Evolutionary conservation across 768 basidiomycete species (phyloP), one percentile per base, ranked within the genome.

Genomic region (Mrakia gelida): DNA sequence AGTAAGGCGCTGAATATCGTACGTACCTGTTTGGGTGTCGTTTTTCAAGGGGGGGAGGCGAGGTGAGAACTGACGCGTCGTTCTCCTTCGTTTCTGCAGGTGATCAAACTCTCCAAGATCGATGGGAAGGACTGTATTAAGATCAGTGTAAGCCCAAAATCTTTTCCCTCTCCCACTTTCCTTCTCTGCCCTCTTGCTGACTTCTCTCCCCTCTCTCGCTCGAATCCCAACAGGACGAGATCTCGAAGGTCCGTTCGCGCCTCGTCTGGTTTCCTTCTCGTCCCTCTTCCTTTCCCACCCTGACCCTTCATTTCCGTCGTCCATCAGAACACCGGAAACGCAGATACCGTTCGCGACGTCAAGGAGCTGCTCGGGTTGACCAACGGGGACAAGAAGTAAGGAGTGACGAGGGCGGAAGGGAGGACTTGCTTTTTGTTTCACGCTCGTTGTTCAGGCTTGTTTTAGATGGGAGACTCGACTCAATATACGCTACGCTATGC

Each of bases 111-210:
- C 13, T 88, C 89, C 56, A 88, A 89, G 65, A 90, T 97, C 18
- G 87, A 92, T 81, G 88, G 88, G 15, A 87, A 87, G 76, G 89
- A 90, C 1, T 96, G 94, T 80, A 89, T 98, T 81, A 98, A 99
- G 85, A 89, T 99, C 81, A 95, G 93, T 75, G 97, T 98, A 83
- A 95, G 98, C 82, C 82, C 91, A n/a, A n/a, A n/a, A 74, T 91
- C 86, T 13, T 98, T 98, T 89, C 90, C 89, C 56, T 70, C 9
- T 28, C 41, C 43, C 41, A 41, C 52, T 18, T 32, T 61, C 23
- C 32, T 5, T 9, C 41, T 15, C 26, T 56, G 45, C 23, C 5
- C 8, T 15, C 9, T 10, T 10, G 15, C 34, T 38, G 16, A 21
- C 16, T 45, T 34, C 23, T 54, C 43, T 41, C 23, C 28, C 15